Evolutionary conservation across 2,329 filamentous ascomycete species (phyloP).

Genomic region (Gaeumannomyces sp.): DNA sequence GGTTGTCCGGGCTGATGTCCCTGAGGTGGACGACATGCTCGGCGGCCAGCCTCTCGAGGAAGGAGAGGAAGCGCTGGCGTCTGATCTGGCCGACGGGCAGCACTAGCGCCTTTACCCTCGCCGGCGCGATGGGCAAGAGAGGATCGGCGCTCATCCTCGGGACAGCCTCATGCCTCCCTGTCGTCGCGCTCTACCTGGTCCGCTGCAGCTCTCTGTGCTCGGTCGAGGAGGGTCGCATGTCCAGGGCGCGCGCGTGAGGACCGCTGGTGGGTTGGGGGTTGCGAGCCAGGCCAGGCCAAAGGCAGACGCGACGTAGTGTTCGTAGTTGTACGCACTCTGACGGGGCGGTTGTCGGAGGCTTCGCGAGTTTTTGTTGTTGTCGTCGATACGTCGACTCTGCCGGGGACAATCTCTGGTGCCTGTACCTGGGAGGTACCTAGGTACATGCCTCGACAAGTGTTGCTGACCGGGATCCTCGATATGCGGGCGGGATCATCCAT

Average conservation of each 20-base stretch:
- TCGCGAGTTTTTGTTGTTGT: not conserved
- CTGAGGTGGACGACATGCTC: slow-evolving; percentile 79
- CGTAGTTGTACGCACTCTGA: not conserved
- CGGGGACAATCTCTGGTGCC: not conserved
- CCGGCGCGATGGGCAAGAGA: slow-evolving; percentile 84
- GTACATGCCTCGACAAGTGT: not conserved
- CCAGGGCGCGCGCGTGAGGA: not conserved
- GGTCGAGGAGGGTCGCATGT: not conserved
- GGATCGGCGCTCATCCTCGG: slow-evolving; percentile 73
- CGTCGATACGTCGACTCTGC: not conserved
- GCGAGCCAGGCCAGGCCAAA: too few species aligned
- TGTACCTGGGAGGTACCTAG: not conserved
- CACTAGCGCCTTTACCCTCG: slow-evolving; percentile 80
- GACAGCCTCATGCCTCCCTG: slow-evolving; percentile 17
- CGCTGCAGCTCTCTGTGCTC: not conserved
- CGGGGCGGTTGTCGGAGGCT: too few species aligned
- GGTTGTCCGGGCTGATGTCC: slow-evolving; percentile 78
- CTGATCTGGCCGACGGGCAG: slow-evolving; percentile 84
- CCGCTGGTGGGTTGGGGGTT: not conserved
- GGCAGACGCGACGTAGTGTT: not conserved
- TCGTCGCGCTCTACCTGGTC: not conserved
- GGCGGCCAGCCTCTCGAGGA: slow-evolving; percentile 69
- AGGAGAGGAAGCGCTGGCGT: slow-evolving; percentile 69
- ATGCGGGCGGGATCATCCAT: not conserved
- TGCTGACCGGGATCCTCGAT: not conserved